Evolutionary conservation across 768 basidiomycete genomes (phyloP), one percentile per base, ranked within the genome.

Genomic region (Trametes gibbosa): DNA sequence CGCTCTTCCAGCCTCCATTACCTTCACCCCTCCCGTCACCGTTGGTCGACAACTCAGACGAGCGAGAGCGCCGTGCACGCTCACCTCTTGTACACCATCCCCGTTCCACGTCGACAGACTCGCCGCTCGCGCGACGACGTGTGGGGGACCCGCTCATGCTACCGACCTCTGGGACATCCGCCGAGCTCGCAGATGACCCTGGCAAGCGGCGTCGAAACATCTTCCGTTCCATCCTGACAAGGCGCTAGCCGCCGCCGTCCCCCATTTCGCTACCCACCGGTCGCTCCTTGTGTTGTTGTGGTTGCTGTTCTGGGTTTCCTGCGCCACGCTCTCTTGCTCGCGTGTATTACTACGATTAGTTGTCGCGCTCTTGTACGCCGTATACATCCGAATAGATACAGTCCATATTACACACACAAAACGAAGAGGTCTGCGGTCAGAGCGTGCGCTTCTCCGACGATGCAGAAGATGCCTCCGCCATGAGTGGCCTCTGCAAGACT

Each of bases 401-500:
- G 50, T 62, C 54, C 55, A 62, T 62, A 45, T 32, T 5, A 29
- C 52, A 39, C 50, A 53, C 21, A 49, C 48, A 53, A n/a, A 32
- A 34, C 21, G 51, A 41, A 25, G 46, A 16, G 32, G 27, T 14
- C 13, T 14, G 19, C 19, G 35, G 17, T 62, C 56, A 58, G 14
- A 42, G 21, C 27, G 52, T 53, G 14, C 56, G 56, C 41, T 58
- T 62, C 35, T 57, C 61, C 14, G 40, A 23, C 12, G 40, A 34
- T 24, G 42, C 61, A 17, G 50, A 25, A 21, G 62, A 25, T 10
- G 29, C 37, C 19, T 71, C 68, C 27, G 66, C 63, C 13, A 68
- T 72, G 37, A 82, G 68, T 5, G 73, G 73, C 62, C 66, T 76
- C 63, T 77, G 76, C 40, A 83, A 48, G 19, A 80, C 69, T 56